Conservation (phyloP, 129 eudicot genomes). For the Daucus carota region DNA sequence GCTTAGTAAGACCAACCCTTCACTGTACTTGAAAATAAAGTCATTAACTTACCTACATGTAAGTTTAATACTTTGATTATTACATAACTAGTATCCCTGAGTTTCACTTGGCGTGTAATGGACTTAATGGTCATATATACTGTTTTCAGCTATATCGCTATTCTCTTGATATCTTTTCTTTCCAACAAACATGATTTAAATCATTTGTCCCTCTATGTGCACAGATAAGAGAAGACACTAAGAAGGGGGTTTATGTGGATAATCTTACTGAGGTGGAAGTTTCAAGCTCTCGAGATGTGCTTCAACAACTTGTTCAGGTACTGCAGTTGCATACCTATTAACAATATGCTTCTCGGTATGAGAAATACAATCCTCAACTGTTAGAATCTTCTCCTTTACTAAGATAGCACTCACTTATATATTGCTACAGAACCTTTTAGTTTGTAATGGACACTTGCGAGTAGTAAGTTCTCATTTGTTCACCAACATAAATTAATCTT, state of each 20-base stretch:
- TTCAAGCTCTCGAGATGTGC: constrained; percentile 83
- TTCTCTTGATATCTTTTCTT: not conserved
- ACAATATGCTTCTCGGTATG: not conserved
- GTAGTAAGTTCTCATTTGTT: not conserved
- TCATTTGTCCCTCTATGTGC: not conserved
- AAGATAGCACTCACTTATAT: not conserved
- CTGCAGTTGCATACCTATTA: constrained; percentile 1
- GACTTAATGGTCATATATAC: too few relatives aligned
- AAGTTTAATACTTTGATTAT: too few relatives aligned
- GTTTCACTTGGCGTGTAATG: too few relatives aligned
- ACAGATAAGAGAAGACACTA: constrained; percentile 91
- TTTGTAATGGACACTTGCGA: not conserved
- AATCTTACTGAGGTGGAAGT: constrained; percentile 86
- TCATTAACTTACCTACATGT: not conserved
- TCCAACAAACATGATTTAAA: not conserved
- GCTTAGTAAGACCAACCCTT: not conserved
- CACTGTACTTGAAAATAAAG: not conserved
- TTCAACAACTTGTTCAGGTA: constrained; percentile 95
- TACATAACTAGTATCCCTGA: too few relatives aligned
- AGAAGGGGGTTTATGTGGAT: constrained; percentile 92
- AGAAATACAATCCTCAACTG: not conserved
- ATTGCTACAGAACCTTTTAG: not conserved
- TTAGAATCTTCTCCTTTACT: not conserved
- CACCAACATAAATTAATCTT: not conserved
- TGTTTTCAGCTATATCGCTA: not conserved